These are phyloP conservation scores for Metahyphopichia silvanorum DNA, from an alignment of 805 yeast genomes.

Conservation along the genomic window DNA sequence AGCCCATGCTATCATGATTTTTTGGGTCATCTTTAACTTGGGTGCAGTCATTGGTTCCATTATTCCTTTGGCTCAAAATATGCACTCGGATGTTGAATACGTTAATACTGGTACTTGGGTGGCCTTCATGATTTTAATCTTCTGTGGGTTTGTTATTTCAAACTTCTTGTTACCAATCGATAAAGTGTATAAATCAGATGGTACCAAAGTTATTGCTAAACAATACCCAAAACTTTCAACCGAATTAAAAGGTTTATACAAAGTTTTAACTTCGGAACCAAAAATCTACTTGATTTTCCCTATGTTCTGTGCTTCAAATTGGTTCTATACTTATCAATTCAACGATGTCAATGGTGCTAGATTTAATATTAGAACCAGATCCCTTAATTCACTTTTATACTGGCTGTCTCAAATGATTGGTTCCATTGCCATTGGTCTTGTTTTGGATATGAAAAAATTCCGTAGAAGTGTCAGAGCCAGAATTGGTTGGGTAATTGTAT, in stretches of 20 bases:
- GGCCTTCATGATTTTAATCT: conserved; percentile 53
- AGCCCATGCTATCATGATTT: conserved; percentile 51
- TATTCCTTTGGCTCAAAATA: conserved; percentile 54
- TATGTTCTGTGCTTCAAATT: conserved; percentile 60
- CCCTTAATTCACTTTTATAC: conserved; percentile 58
- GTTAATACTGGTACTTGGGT: conserved; percentile 49
- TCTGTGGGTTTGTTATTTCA: conserved; percentile 44
- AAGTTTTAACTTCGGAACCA: conserved; percentile 38
- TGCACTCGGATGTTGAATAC: conserved; percentile 34
- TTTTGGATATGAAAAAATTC: conserved; percentile 43
- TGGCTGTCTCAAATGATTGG: conserved; percentile 63
- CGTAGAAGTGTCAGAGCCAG: conserved; percentile 45
- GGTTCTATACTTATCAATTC: conserved; percentile 66
- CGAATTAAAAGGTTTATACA: conserved; percentile 41
- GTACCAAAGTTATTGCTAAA: conserved; percentile 43
- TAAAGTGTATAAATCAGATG: conserved; percentile 49
- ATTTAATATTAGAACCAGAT: conserved; percentile 58
- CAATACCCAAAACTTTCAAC: conserved; percentile 44
- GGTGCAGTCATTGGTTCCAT: conserved; percentile 61
- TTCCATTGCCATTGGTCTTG: conserved; percentile 45
- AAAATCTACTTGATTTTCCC: conserved; percentile 52
- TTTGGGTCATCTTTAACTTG: conserved; percentile 60
- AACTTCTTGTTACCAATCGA: conserved; percentile 45
- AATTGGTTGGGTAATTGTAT: conserved; percentile 40
- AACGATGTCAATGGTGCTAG: conserved; percentile 54